Percentiles rank a stretch among this genome's conserved stretches.
Evolutionary conservation across 768 basidiomycete species (phyloP).

Genomic region (Leccinum ochraceum): DNA sequence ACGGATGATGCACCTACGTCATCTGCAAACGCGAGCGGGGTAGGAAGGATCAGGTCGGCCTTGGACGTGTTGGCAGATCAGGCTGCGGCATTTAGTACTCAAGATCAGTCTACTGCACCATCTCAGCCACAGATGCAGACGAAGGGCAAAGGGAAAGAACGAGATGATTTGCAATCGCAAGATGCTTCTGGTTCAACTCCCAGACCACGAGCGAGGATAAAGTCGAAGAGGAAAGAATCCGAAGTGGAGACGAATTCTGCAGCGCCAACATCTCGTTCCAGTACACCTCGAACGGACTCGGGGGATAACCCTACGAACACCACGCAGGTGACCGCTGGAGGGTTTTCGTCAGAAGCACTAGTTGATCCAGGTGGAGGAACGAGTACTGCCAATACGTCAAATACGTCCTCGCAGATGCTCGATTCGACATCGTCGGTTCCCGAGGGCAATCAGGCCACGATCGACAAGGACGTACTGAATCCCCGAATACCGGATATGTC

Average conservation of each 20-base stretch:
- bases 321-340: neutral
- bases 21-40: slow-evolving; percentile 3
- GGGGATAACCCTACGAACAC: slow-evolving; percentile 4
- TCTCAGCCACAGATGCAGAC: neutral
- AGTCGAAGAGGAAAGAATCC: slow-evolving; percentile 7
- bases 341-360: slow-evolving; percentile 9
- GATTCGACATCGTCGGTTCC: slow-evolving; percentile 8
- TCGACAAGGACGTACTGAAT: neutral
- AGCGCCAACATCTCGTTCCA: slow-evolving; percentile 12
- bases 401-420: slow-evolving; percentile 5
- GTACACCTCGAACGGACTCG: slow-evolving; percentile 19
- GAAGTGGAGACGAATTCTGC: slow-evolving; percentile 10
- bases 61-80: slow-evolving; percentile 77
- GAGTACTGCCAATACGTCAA: neutral
- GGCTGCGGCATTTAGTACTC: slow-evolving; percentile 54
- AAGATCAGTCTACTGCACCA: slow-evolving; percentile 26
- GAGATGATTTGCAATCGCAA: slow-evolving; percentile 2
- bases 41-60: slow-evolving; percentile 46
- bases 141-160: slow-evolving; percentile 28
- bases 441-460: neutral
- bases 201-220: slow-evolving; percentile 13
- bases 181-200: slow-evolving; percentile 5
- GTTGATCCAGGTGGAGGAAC: slow-evolving; percentile 27
- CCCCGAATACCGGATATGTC: neutral
- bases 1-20: neutral